Evolutionary conservation across 2,329 filamentous ascomycete genomes (phyloP), one percentile per base, ranked within the genome.

Genomic region (Neopestalotiopsis sp.): DNA sequence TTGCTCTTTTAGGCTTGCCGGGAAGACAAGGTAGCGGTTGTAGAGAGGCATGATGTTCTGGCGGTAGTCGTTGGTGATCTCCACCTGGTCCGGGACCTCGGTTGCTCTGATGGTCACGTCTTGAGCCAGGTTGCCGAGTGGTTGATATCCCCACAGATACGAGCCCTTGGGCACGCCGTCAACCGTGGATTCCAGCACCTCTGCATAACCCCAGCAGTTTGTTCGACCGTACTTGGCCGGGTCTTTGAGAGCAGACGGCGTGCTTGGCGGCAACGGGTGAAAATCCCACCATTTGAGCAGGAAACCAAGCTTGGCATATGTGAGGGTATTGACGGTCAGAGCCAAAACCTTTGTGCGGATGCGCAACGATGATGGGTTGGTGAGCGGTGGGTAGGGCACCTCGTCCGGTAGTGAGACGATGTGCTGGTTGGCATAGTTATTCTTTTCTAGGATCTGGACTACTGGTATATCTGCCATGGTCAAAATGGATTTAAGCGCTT

Each of bases 131-230:
- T 78, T 78, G 0, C 79, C 79, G 4, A 83, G 81, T 0, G 84
- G 83, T 72, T 84, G 81, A 72, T 80, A 85, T 0, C 84, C 85
- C 49, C 71, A 85, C 0, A 86, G 69, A 1, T 79, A 71, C 0
- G 77, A 76, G 5, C 81, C 83, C 2, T 68, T 60, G 0, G 74
- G 60, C 1, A 85, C 72, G 5, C 70, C 74, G 1, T 76, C 64
- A 4, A 82, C 74, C 0, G 76, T 84, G n/a, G 79, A 83, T 4
- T 83, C 81, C 5, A 82, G 59, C 4, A 85, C 79, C 30, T 78
- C 74, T 7, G 79, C 84, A 67, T 82, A 84, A 0, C 85, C 85
- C 84, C 84, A 86, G n/a, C 80, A 82, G 56, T 82, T 81, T 13
- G 83, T 82, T 69, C 84, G 82, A 4, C 83, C 84, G 77, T 83